A percentile compares a stretch with the other conserved stretches of the same genome.
These are phyloP conservation scores for Neohortaea acidophila DNA, from an alignment of 495 filamentous ascomycete genomes.

Conservation along the genomic window DNA sequence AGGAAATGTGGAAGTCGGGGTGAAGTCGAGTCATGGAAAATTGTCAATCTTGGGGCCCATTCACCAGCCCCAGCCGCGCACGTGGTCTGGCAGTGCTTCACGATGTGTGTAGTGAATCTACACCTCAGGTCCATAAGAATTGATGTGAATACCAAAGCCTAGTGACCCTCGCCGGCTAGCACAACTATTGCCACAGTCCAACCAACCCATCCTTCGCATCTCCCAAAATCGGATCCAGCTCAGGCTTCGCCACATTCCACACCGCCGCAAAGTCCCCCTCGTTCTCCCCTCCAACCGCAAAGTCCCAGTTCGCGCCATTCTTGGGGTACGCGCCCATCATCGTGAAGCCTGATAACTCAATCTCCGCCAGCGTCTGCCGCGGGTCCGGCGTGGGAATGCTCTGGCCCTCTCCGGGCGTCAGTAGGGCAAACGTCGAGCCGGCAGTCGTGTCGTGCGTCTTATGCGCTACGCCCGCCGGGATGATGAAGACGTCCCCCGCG, in stretches of 20 bases:
- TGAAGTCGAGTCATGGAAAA: no score
- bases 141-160: no score
- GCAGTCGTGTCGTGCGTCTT: constrained; percentile 24
- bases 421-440: constrained; percentile 10
- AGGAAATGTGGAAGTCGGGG: no score
- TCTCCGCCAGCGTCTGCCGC: constrained; percentile 2
- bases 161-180: no score
- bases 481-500: constrained; percentile 27
- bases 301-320: constrained; percentile 19
- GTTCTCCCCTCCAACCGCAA: constrained; percentile 18
- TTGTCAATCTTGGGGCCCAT: no score
- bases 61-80: no score
- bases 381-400: constrained; percentile 6
- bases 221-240: constrained; percentile 21
- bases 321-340: constrained; percentile 23
- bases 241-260: constrained; percentile 19
- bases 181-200: constrained; percentile 23
- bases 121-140: no score
- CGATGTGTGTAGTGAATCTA: no score
- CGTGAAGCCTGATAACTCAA: constrained; percentile 18
- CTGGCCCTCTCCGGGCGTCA: constrained; percentile 23
- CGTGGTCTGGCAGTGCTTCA: no score
- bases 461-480: constrained; percentile 28
- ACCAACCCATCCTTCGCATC: constrained; percentile 11
- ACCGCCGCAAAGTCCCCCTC: constrained; percentile 11